Conservation (phyloP, 1,284 basidiomycete genomes). For the Austroboletus novae-zelandiae region DNA sequence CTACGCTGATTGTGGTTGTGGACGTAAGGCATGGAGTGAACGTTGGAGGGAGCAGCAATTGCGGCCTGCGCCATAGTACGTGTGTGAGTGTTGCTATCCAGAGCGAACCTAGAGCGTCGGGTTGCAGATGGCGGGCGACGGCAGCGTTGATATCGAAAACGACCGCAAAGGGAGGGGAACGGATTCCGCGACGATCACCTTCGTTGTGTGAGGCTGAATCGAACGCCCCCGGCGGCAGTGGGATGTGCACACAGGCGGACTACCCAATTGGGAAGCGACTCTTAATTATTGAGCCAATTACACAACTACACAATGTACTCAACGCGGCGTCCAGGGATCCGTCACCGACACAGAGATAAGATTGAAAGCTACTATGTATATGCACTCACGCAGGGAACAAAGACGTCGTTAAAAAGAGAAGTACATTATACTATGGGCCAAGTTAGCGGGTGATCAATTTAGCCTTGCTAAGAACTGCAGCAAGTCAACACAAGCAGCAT, state of each 20-base stretch:
- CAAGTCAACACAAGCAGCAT: constrained; percentile 5
- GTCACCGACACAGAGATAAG: not conserved
- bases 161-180: constrained; percentile 17
- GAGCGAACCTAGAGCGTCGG: constrained; percentile 1
- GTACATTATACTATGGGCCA: constrained; percentile 7
- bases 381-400: constrained; percentile 17
- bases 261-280: constrained; percentile 28
- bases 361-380: constrained; percentile 1
- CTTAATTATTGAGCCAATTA: constrained; percentile 5
- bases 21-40: constrained; percentile 28
- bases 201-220: constrained; percentile 18
- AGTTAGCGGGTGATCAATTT: constrained; percentile 14
- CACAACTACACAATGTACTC: too few relatives aligned
- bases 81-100: constrained; percentile 2
- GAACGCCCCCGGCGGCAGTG: constrained; percentile 6
- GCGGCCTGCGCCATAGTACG: constrained; percentile 31
- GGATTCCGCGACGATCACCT: constrained; percentile 30
- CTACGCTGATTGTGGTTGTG: constrained; percentile 31
- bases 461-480: constrained; percentile 20
- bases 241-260: constrained; percentile 11
- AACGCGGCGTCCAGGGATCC: too few relatives aligned
- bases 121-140: constrained; percentile 7
- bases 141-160: constrained; percentile 3
- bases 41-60: constrained; percentile 14
- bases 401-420: not conserved